phyloP scores from a whole-genome alignment of 1,139 yeast species.

The Kluyveromyces sp. region DNA sequence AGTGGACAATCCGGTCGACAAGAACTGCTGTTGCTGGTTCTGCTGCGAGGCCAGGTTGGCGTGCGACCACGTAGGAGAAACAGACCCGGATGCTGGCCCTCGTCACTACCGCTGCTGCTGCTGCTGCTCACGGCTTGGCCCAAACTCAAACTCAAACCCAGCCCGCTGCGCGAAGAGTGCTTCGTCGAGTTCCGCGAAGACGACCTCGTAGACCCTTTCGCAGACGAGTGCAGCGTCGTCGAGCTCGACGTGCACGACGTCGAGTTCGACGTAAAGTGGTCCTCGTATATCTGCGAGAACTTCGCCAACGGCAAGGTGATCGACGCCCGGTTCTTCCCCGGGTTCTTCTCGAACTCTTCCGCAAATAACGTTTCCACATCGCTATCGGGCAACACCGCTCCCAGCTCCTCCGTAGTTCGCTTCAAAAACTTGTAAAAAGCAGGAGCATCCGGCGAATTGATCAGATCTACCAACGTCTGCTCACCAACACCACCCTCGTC shows the following conservation, averaged over 20 bases:
- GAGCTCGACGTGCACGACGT: neutral
- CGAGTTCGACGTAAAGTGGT: constrained; percentile 3
- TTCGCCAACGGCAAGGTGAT: constrained; percentile 2
- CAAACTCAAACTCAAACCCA: too few relatives aligned
- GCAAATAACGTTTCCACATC: constrained; percentile 7
- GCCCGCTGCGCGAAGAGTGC: neutral
- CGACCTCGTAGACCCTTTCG: constrained; percentile 1
- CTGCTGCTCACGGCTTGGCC: too few relatives aligned
- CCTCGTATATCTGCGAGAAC: constrained; percentile 6
- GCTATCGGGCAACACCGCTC: constrained; percentile 5
- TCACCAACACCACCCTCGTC: too few relatives aligned
- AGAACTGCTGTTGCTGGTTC: neutral
- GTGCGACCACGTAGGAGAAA: too few relatives aligned
- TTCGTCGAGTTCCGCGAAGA: constrained; percentile 1
- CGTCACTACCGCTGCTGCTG: too few relatives aligned
- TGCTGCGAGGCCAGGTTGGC: too few relatives aligned
- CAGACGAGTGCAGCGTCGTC: constrained; percentile 3
- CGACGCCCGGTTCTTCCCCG: neutral
- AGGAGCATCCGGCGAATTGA: neutral
- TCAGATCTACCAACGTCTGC: neutral
- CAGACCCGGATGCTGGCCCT: too few relatives aligned
- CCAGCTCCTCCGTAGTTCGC: constrained; percentile 7
- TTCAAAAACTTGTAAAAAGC: constrained; percentile 7
- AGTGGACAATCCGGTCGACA: neutral
- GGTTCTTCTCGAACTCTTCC: neutral